Percentiles rank a stretch among this genome's conserved stretches.
Evolutionary conservation across 371 early-diverging fungal species (phyloP).

Genomic region (Actinomortierella wolfii): DNA sequence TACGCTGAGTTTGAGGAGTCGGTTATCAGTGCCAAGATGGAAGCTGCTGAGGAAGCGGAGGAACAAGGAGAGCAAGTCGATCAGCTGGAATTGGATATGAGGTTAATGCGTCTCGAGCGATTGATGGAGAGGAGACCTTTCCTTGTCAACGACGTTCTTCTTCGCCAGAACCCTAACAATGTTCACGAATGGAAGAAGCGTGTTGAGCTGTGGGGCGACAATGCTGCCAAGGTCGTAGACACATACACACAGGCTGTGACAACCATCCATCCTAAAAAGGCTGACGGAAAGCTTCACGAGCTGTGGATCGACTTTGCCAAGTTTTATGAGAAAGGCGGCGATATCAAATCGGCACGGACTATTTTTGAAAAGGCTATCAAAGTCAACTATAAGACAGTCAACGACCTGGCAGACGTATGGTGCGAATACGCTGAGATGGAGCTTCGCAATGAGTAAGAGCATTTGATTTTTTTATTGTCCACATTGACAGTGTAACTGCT

Average conservation of each 20-base stretch:
- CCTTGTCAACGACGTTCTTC: conserved; percentile 90
- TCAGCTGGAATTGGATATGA: conserved; percentile 82
- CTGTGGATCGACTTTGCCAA: conserved; percentile 89
- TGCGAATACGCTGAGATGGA: conserved; percentile 94
- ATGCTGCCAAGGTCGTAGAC: conserved; percentile 64
- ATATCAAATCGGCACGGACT: conserved; percentile 68
- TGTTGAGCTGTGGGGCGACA: conserved; percentile 70
- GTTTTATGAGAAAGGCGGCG: conserved; percentile 74
- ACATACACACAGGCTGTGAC: conserved; percentile 82
- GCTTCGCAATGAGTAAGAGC: conserved; percentile 66
- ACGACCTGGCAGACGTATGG: conserved; percentile 92
- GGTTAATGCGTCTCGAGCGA: conserved; percentile 84
- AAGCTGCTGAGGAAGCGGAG: conserved; percentile 66
- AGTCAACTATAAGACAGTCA: conserved; percentile 79
- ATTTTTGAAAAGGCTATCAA: conserved; percentile 88
- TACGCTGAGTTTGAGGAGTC: conserved; percentile 92
- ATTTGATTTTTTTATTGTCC: background rate
- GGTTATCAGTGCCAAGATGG: conserved; percentile 79
- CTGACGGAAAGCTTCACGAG: conserved; percentile 74
- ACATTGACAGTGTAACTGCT: background rate
- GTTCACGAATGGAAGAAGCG: conserved; percentile 93
- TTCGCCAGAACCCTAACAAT: conserved; percentile 92
- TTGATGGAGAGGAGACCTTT: conserved; percentile 94
- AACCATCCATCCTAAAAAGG: conserved; percentile 83
- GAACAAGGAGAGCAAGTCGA: conserved; percentile 58